Conservation (phyloP, 2,329 filamentous ascomycete genomes). For the Diplocarpon rosae region DNA sequence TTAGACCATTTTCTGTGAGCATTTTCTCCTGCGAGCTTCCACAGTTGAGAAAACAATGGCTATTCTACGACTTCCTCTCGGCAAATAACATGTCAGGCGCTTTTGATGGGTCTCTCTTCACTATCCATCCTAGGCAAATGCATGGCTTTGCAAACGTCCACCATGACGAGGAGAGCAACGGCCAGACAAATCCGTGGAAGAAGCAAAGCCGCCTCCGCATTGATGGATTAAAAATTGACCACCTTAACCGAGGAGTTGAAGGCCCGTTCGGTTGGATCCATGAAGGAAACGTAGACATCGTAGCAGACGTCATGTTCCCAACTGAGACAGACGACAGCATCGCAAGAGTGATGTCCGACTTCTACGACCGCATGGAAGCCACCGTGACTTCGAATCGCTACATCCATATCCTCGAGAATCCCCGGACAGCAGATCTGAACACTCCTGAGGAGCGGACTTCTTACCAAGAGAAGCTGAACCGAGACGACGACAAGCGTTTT, state of each 20-base stretch:
- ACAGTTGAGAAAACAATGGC: conserved; percentile 85
- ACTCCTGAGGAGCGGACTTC: conserved; percentile 20
- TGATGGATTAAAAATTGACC: conserved; percentile 88
- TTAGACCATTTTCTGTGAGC: conserved; percentile 90
- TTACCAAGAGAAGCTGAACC: conserved; percentile 20
- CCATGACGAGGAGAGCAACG: conserved; percentile 43
- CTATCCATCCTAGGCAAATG: conserved; percentile 86
- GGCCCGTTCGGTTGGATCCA: conserved; percentile 97
- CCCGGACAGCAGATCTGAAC: conserved; percentile 23
- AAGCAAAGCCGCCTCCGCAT: conserved; percentile 90
- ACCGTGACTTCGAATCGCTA: conserved; percentile 73
- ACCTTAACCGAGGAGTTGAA: conserved; percentile 84
- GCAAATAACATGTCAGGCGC: conserved; percentile 95
- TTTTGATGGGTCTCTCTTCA: conserved; percentile 91
- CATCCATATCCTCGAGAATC: conserved; percentile 42
- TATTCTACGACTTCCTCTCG: conserved; percentile 94
- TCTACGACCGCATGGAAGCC: conserved; percentile 92
- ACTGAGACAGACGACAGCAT: conserved; percentile 80
- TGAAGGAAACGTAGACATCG: conserved; percentile 92
- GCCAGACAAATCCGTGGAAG: conserved; percentile 71
- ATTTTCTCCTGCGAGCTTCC: conserved; percentile 94
- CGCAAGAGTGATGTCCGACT: conserved; percentile 89
- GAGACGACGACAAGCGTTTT: conserved; percentile 57
- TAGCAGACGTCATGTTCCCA: conserved; percentile 91
- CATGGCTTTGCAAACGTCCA: conserved; percentile 65